These are phyloP conservation scores for Aspergillus incahuasiensis DNA, from an alignment of 495 filamentous ascomycete genomes.

Conservation along the genomic window DNA sequence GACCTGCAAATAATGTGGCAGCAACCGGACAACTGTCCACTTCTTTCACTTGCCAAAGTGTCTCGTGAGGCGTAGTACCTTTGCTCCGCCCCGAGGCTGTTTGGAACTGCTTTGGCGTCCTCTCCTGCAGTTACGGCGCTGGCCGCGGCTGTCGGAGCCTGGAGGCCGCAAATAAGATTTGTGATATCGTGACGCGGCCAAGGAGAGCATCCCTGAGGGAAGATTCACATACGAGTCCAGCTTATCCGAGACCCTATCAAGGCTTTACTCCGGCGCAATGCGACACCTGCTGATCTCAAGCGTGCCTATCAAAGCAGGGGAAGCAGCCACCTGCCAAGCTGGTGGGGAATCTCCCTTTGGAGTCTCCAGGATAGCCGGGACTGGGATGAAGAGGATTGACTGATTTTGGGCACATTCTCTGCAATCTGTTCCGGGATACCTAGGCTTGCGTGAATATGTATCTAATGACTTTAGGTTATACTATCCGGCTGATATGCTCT, in stretches of 20 bases:
- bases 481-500: slow-evolving; percentile 2
- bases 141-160: no score
- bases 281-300: slow-evolving; percentile 20
- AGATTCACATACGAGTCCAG: neutral
- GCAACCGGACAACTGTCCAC: neutral
- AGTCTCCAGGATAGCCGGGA: neutral
- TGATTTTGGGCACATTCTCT: no score
- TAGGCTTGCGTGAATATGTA: no score
- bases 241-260: slow-evolving; percentile 8
- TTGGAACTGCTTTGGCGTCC: neutral
- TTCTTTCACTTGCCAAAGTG: neutral
- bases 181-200: neutral
- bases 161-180: neutral
- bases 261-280: slow-evolving; percentile 14
- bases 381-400: neutral
- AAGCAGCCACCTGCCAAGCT: slow-evolving; percentile 15
- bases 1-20: neutral
- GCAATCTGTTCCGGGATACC: no score
- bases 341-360: slow-evolving; percentile 8
- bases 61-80: neutral
- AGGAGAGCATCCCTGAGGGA: neutral
- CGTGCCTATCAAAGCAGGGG: slow-evolving; percentile 21
- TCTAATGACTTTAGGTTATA: neutral
- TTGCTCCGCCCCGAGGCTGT: neutral
- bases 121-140: neutral